These are phyloP conservation scores for Cryptosporidium muris DNA, from an alignment of 169 alveolate genomes.

Conservation along the genomic window DNA sequence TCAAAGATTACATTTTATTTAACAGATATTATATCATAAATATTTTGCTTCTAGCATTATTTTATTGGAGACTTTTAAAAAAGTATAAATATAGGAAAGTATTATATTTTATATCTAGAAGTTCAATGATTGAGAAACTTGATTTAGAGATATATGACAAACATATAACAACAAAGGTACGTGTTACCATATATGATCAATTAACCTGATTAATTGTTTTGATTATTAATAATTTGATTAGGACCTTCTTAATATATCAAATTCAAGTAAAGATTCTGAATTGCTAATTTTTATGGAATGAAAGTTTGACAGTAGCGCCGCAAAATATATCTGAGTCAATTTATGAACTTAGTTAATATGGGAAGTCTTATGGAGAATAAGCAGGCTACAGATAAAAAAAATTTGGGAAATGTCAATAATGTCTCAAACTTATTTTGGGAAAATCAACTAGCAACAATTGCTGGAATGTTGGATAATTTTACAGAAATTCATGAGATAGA, in stretches of 20 bases:
- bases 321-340: not conserved
- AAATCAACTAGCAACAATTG: slow-evolving; percentile 39
- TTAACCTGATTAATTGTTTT: not conserved
- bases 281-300: slow-evolving; percentile 33
- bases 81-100: too few species aligned
- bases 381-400: not conserved
- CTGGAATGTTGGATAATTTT: slow-evolving; percentile 65
- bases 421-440: slow-evolving; percentile 44
- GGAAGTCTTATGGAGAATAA: not conserved
- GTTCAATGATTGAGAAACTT: too few species aligned
- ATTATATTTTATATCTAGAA: too few species aligned
- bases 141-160: not conserved
- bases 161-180: slow-evolving; percentile 36
- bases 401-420: not conserved
- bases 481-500: slow-evolving; percentile 62
- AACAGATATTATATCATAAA: too few species aligned
- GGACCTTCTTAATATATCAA: slow-evolving; percentile 47
- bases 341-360: not conserved
- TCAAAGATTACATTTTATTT: too few species aligned
- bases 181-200: not conserved
- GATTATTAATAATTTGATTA: not conserved
- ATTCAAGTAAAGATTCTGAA: slow-evolving; percentile 7
- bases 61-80: too few species aligned
- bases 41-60: too few species aligned
- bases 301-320: slow-evolving; percentile 16